Evolutionary conservation across 1,284 basidiomycete species (phyloP), one percentile per base, ranked within the genome.

Genomic region (Rhodotorula sp.): DNA sequence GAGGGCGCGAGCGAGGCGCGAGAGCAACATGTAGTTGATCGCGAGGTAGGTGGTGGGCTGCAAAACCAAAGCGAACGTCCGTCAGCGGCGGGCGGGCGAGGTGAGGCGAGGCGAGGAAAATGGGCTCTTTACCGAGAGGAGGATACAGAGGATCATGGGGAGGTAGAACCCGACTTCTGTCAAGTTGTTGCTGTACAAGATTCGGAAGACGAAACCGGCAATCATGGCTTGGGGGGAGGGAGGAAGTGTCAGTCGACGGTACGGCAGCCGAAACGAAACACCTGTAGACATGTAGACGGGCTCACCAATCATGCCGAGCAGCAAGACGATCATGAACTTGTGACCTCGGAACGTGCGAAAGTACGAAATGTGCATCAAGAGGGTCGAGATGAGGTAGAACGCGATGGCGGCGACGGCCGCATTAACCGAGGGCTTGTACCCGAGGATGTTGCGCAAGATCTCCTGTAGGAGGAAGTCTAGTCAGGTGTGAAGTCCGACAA

Each of bases 21-120:
- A 21, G 4, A 52, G 51, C 20, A 52, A n/a, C 21, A 52, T 52
- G 21, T 52, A 52, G 51, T 52, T 52, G 51, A 52, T 52, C 8
- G 51, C 51, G 51, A 52, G 51, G 21, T n/a, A 52, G 51, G 51
- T 52, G 51, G 51, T 52, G n/a, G 51, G 51, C 51, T 52, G 20
- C 20, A 20, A 8, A 23, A 23, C 1, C 8, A 5, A 8, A 20
- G 51, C 5, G 8, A 39, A 39, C 3, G 51, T 23, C 51, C 21
- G 51, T 23, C 10, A 10, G 51, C 51, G 51, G 51, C 23, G 51
- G 8, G 20, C 21, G 29, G 29, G 29, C 29, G 29, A 29, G 29
- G 29, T 29, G 29, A 29, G 29, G 29, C 29, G 29, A 20, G 10
- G 51, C 16, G 18, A 52, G 51, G 51, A 21, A 23, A 52, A 8